phyloP scores from a whole-genome alignment of 495 filamentous ascomycete species.

The Tuber microsphaerosporum region DNA sequence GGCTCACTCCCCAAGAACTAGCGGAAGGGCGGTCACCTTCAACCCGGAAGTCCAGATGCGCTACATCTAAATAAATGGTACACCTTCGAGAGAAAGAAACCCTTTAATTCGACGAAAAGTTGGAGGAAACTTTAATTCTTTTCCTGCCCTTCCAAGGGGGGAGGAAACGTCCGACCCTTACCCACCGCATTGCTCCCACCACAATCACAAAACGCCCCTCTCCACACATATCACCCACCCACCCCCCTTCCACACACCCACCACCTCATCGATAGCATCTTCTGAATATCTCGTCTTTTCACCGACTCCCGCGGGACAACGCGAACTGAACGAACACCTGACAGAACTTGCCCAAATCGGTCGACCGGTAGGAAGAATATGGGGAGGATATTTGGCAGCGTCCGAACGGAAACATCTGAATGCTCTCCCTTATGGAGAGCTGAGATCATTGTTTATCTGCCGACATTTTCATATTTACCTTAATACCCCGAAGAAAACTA shows the following conservation, averaged over 20 bases:
- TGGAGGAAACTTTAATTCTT: constrained; percentile 16
- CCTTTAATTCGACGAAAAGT: background rate
- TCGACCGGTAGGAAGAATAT: constrained; percentile 13
- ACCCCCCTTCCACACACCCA: constrained; percentile 10
- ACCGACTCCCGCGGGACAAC: constrained; percentile 5
- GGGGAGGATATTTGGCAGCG: constrained; percentile 31
- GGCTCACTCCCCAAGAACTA: constrained; percentile 11
- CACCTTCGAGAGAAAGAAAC: background rate
- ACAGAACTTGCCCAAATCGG: constrained; percentile 3
- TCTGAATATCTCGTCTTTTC: constrained; percentile 18
- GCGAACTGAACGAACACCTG: constrained; percentile 7
- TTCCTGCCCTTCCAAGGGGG: constrained; percentile 10
- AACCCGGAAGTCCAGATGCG: constrained; percentile 35
- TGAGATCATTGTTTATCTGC: constrained; percentile 35
- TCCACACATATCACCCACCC: constrained; percentile 11
- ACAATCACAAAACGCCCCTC: constrained; percentile 4
- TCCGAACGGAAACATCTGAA: constrained; percentile 35
- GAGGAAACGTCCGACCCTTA: constrained; percentile 12
- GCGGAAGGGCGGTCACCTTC: constrained; percentile 22
- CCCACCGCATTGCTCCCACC: constrained; percentile 6
- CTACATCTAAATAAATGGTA: constrained; percentile 30
- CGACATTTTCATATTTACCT: constrained; percentile 5
- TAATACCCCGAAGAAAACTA: background rate
- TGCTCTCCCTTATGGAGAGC: constrained; percentile 15
- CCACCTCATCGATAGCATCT: constrained; percentile 23